phyloP scores from a whole-genome alignment of 148 eudicot species.

The Vaccinium darrowii region DNA sequence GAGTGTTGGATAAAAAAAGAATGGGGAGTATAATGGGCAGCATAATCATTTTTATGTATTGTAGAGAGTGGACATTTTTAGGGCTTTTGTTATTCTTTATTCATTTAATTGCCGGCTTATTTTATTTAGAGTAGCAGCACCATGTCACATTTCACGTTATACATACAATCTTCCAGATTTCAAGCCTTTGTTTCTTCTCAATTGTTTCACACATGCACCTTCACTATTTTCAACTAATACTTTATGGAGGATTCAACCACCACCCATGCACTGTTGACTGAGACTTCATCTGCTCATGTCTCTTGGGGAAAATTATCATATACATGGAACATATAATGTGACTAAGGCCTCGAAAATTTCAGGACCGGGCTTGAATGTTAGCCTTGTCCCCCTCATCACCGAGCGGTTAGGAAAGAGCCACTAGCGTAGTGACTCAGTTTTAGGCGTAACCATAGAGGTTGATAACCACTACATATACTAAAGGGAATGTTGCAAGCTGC shows the following conservation, averaged over 20 bases:
- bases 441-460: too few relatives aligned
- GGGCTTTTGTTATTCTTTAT: not conserved
- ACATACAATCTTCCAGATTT: not conserved
- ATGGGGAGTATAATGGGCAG: too few relatives aligned
- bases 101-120: not conserved
- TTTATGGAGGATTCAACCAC: not conserved
- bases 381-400: too few relatives aligned
- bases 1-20: not conserved
- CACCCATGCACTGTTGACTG: not conserved
- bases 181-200: not conserved
- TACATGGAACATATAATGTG: not conserved
- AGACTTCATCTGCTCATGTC: not conserved
- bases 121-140: too few relatives aligned
- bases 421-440: too few relatives aligned
- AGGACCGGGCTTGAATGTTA: too few relatives aligned
- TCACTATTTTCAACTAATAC: not conserved
- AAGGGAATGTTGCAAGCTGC: not conserved
- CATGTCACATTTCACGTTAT: not conserved
- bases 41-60: not conserved
- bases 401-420: too few relatives aligned
- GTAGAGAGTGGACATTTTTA: not conserved
- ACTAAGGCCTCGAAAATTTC: too few relatives aligned
- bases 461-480: too few relatives aligned
- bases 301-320: not conserved
- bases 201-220: not conserved